Conservation (phyloP, 345 rosid species). For the Brassica cretica region DNA sequence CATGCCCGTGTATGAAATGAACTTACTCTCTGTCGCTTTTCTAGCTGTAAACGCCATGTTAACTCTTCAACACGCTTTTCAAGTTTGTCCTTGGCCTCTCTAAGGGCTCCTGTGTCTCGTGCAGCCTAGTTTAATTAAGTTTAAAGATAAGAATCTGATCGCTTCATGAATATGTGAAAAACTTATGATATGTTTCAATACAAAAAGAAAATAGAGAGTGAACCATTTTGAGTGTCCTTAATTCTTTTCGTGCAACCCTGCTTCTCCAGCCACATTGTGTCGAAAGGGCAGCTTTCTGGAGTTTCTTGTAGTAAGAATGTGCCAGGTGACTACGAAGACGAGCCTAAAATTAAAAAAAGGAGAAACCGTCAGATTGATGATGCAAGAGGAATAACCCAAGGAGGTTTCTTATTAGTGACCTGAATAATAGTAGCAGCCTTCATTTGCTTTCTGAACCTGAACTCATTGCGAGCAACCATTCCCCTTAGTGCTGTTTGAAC, state of each 20-base stretch:
- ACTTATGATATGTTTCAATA: background rate
- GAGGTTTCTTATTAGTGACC: slow-evolving; percentile 49
- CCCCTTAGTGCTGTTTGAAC: slow-evolving; percentile 90
- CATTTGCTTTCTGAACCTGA: slow-evolving; percentile 86
- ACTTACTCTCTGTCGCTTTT: slow-evolving; percentile 91
- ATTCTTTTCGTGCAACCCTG: slow-evolving; percentile 93
- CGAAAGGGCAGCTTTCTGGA: slow-evolving; percentile 73
- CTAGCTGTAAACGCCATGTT: slow-evolving; percentile 95
- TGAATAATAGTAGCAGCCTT: slow-evolving; percentile 86
- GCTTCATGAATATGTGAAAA: background rate
- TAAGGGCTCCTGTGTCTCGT: slow-evolving; percentile 94
- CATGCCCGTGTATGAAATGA: slow-evolving; percentile 20
- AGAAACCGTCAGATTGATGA: slow-evolving; percentile 26
- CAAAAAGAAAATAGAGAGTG: slow-evolving; percentile 11
- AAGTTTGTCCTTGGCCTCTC: slow-evolving; percentile 97
- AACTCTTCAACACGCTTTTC: slow-evolving; percentile 98
- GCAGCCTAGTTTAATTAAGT: slow-evolving; percentile 64
- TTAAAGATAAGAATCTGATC: slow-evolving; percentile 28
- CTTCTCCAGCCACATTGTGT: slow-evolving; percentile 98
- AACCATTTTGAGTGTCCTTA: slow-evolving; percentile 91
- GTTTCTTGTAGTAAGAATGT: slow-evolving; percentile 79
- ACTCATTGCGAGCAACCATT: slow-evolving; percentile 93
- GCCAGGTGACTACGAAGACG: slow-evolving; percentile 65
- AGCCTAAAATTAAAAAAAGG: slow-evolving; percentile 61
- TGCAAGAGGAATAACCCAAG: slow-evolving; percentile 25